Evolutionary conservation across 78 protist species (phyloP).

Genomic region (slime mould (Dictyostelium discoideum)): DNA sequence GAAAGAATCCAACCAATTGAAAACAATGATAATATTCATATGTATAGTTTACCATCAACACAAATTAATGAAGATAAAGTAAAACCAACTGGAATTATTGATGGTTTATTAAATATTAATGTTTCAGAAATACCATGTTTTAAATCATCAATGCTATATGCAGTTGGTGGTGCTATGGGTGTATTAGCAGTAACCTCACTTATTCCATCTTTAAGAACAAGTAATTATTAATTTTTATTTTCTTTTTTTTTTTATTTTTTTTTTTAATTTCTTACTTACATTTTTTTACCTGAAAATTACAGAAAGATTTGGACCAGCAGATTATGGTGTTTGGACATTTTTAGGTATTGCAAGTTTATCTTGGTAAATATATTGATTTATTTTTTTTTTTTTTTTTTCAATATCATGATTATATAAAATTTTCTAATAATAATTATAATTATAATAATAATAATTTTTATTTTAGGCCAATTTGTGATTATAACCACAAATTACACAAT

Average conservation of each 20-base stretch:
- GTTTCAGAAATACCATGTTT: constrained; percentile 54
- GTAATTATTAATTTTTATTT: neutral
- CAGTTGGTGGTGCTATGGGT: constrained; percentile 44
- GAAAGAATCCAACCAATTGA: constrained; percentile 1
- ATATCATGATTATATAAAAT: too few relatives aligned
- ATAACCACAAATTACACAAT: constrained; percentile 58
- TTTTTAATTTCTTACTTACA: neutral
- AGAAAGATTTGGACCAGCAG: constrained; percentile 22
- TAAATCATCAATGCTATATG: constrained; percentile 45
- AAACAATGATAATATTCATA: constrained; percentile 45
- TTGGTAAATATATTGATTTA: neutral
- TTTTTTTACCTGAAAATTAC: neutral
- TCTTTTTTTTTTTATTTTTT: neutral
- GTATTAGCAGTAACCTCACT: constrained; percentile 19
- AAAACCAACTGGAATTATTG: neutral
- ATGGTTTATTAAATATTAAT: neutral
- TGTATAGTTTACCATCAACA: neutral
- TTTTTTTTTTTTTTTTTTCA: neutral
- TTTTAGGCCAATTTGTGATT: constrained; percentile 59
- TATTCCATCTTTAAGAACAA: constrained; percentile 9
- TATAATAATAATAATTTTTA: too few relatives aligned
- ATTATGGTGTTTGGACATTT: constrained; percentile 50
- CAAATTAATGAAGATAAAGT: neutral
- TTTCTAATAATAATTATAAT: too few relatives aligned
- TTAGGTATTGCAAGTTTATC: constrained; percentile 26